These are phyloP conservation scores for Monosporascus sp. DNA, from an alignment of 2,329 filamentous ascomycete species.

Conservation along the genomic window DNA sequence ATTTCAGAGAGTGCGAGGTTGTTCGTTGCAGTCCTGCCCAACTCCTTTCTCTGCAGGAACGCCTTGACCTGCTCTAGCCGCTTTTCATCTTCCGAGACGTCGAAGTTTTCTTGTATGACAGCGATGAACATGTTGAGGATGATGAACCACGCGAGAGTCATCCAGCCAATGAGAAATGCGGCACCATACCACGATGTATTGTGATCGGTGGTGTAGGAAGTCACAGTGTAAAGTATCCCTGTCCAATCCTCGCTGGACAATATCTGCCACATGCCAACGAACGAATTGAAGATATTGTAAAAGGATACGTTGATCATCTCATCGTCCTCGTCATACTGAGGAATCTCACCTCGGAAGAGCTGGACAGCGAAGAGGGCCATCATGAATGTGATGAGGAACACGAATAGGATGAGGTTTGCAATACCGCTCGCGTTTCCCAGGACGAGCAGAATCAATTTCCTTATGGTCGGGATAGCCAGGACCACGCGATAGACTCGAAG, in stretches of 20 bases:
- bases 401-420: constrained; percentile 89
- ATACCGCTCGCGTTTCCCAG: constrained; percentile 90
- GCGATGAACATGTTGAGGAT: constrained; percentile 99
- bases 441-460: constrained; percentile 80
- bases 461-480: constrained; percentile 79
- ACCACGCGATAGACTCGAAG: constrained; percentile 88
- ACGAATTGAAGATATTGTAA: constrained; percentile 88
- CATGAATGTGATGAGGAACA: constrained; percentile 91
- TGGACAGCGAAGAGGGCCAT: constrained; percentile 91
- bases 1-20: constrained; percentile 74
- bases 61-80: constrained; percentile 93
- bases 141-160: constrained; percentile 91
- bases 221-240: constrained; percentile 74
- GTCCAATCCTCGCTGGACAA: constrained; percentile 98
- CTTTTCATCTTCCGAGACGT: constrained; percentile 97
- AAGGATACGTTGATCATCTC: constrained; percentile 69
- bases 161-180: constrained; percentile 89
- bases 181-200: constrained; percentile 90
- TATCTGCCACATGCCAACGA: constrained; percentile 96
- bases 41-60: constrained; percentile 85
- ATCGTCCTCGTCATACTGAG: constrained; percentile 54
- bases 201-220: constrained; percentile 56
- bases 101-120: constrained; percentile 99
- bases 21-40: constrained; percentile 61
- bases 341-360: constrained; percentile 83